Base-by-base conservation (phyloP, 441 rosid genomes). In the Euphorbia schlechtendalii region DNA sequence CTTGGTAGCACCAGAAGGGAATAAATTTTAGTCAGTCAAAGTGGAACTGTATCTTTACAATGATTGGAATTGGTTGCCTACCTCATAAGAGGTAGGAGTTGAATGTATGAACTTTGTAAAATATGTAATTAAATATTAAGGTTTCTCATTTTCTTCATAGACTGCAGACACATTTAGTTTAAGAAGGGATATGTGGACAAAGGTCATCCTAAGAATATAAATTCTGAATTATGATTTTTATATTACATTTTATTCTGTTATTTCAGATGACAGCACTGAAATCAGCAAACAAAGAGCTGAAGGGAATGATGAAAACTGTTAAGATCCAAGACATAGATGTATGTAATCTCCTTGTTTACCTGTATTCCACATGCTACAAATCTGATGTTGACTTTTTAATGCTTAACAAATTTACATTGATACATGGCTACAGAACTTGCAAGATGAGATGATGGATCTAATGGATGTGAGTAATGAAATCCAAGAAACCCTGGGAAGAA, bases 381-480 rank as follows among this genome's bases (percentile, higher is more conserved):
- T 64, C 63, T 27, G 15, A 8, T 45, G 41, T 45, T 72, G 15
- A 12, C 15, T 61, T 67, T 64, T 54, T 27, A 20, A 30, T 66
- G 41, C 56, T 71, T 49, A 61, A 71, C 41, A 7, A 13, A 32
- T 34, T n/a, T 27, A 18, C 21, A 55, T 55, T 60, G 77, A 57
- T 32, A 25, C 55, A 22, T 71, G 63, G n/a, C n/a, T n/a, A n/a
- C 74, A 93, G 99, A 95, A 84, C 74, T 71, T 95, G 85, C 99
- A 92, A 92, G 99, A 95, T 70, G 99, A 92, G 84, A 95, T 95
- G 99, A 85, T 84, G 91, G 94, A 95, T 84, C 69, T 91, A 73
- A 87, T 91, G 99, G 99, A 95, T 73, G 96, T 84, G 54, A 95
- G 99, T 71, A 80, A 68, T 20, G 99, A 95, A 77, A 92, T 95